These are phyloP conservation scores for Otatea glauca DNA, from an alignment of 176 grass and related monocot genomes.

Conservation along the genomic window DNA sequence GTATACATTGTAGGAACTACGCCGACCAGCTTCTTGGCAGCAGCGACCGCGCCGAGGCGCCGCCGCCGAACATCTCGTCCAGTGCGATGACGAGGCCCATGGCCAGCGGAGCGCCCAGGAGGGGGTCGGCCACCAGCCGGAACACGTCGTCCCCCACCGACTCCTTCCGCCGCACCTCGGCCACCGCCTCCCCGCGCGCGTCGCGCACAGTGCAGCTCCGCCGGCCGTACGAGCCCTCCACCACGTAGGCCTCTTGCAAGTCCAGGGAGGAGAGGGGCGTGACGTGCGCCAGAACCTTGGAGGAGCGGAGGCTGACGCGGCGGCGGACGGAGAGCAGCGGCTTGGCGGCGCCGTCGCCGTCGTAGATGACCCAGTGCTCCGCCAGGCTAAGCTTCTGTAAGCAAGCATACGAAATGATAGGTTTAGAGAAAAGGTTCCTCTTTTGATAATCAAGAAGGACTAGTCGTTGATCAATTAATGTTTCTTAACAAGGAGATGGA, in stretches of 20 bases:
- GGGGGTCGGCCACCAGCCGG: constrained; percentile 43
- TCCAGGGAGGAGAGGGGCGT: constrained; percentile 17
- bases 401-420: background rate
- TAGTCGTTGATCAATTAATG: background rate
- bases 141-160: constrained; percentile 66
- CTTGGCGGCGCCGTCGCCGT: constrained; percentile 10
- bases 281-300: constrained; percentile 52
- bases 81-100: constrained; percentile 80
- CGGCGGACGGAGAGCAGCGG: constrained; percentile 63
- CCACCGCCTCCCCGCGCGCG: constrained; percentile 48
- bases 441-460: background rate
- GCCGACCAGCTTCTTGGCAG: constrained; percentile 51
- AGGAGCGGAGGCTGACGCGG: constrained; percentile 40
- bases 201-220: constrained; percentile 60
- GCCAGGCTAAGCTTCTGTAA: constrained; percentile 9
- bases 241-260: constrained; percentile 26
- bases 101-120: constrained; percentile 47
- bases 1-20: background rate
- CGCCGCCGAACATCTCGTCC: constrained; percentile 69
- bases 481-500: background rate
- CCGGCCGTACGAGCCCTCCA: constrained; percentile 72
- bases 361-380: constrained; percentile 68
- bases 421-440: background rate
- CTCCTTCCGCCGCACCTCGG: constrained; percentile 65
- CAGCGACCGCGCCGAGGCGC: constrained; percentile 17